Evolutionary conservation across 805 yeast genomes (phyloP).

Genomic region (Kluyveromyces lactis): DNA sequence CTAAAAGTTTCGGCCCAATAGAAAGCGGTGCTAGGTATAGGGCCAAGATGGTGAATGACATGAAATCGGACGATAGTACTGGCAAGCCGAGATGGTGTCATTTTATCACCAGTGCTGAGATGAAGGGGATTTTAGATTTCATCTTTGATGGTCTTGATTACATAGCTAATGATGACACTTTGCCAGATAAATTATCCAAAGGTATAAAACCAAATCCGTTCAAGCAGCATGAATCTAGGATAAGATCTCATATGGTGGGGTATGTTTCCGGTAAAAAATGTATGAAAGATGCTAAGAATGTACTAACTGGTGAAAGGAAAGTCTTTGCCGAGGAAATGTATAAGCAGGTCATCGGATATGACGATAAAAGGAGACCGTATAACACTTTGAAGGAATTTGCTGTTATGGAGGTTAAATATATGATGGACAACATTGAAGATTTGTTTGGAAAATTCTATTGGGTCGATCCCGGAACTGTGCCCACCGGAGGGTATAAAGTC

Average conservation of each 20-base stretch:
- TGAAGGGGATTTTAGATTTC: conserved; percentile 4
- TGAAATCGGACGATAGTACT: not conserved
- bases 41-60: conserved; percentile 3
- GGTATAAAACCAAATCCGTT: conserved; percentile 4
- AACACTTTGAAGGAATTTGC: conserved; percentile 4
- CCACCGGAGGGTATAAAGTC: conserved; percentile 1
- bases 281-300: not conserved
- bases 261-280: conserved; percentile 5
- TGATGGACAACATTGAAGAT: conserved; percentile 5
- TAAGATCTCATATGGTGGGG: conserved; percentile 4
- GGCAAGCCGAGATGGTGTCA: conserved; percentile 3
- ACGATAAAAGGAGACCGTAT: conserved; percentile 3
- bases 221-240: conserved; percentile 4
- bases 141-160: conserved; percentile 4
- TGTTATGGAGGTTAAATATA: conserved; percentile 3
- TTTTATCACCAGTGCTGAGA: conserved; percentile 4
- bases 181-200: conserved; percentile 3
- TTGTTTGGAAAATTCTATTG: conserved; percentile 4
- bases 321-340: conserved; percentile 4
- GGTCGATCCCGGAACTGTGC: conserved; percentile 4
- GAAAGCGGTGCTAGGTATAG: conserved; percentile 4
- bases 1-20: conserved; percentile 3
- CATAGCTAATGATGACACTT: conserved; percentile 5
- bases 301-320: conserved; percentile 3
- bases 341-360: conserved; percentile 2